Evolutionary conservation across 73 alveolate genomes (phyloP), one percentile per base, ranked within the genome.

Genomic region (Paramecium octaurelia): DNA sequence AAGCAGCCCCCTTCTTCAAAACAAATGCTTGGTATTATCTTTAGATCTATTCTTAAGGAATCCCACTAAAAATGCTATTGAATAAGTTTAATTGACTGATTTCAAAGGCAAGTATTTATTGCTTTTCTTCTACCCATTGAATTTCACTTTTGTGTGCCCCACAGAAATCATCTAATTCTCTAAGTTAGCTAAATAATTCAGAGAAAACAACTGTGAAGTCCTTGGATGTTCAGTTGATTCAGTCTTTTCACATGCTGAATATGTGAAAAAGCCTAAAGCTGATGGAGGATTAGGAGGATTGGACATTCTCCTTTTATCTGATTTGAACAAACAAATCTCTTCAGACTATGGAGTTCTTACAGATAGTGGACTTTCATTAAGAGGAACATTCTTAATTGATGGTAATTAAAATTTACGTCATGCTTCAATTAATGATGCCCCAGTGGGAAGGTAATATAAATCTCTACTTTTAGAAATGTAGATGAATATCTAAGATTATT

Each of bases 81-180:
- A 98, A 94, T 71, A 71, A 70, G 92, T 98, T 64, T 77, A 94
- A 86, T 92, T 98, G 48, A 58, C 95, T 57, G 99, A 98, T 93
- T 98, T 94, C 97, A 94, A 93, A 76, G 99, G 98, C 76, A 97
- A 98, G 95, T 98, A 99, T 93, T 96, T 97, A 10, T 99, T 99
- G 71, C 97, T 99, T 48, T 99, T 99, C 99, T 98, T 98, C 98
- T 99, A 99, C 93, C 99, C 99, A 16, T 94, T 99, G 92, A 99
- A 99, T 87, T 99, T 99, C 95, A 99, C 99, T 71, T 99, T 99
- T 93, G 99, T 99, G 44, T 99, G 99, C 96, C 99, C 99, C 14
- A 98, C 99, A 54, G 99, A 99, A 96, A 98, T 99, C 69, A 54
- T 89, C 58, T 58, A 89, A 54, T 89, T 89, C 94, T 71, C 92